A percentile compares a stretch with the other conserved stretches of the same genome.
These are phyloP conservation scores for Penicillium longicatenatum DNA, from an alignment of 495 filamentous ascomycete species.

Conservation along the genomic window DNA sequence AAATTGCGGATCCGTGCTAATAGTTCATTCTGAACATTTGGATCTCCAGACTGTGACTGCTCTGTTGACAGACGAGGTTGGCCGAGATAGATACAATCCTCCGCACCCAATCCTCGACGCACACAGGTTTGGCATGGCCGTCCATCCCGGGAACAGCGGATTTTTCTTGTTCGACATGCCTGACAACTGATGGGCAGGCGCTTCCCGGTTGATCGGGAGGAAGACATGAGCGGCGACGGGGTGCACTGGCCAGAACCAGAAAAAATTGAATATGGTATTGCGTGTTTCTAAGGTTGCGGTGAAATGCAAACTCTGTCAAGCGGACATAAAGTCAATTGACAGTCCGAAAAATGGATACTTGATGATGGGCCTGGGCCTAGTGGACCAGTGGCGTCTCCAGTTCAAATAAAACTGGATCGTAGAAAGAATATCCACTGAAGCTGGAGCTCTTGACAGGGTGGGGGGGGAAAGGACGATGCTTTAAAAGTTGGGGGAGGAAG, in stretches of 20 bases:
- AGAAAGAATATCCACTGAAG: slow-evolving; percentile 8
- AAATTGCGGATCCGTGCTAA: slow-evolving; percentile 41
- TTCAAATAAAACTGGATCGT: slow-evolving; percentile 5
- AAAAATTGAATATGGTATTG: background rate
- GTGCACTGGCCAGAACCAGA: background rate
- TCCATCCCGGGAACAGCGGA: slow-evolving; percentile 44
- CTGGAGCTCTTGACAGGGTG: background rate
- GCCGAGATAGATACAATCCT: slow-evolving; percentile 46
- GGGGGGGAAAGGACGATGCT: slow-evolving; percentile 5
- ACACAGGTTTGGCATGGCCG: slow-evolving; percentile 46
- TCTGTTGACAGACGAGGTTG: slow-evolving; percentile 42
- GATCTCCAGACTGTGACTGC: slow-evolving; percentile 27
- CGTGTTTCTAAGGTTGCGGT: background rate
- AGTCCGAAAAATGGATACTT: slow-evolving; percentile 3
- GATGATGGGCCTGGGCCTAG: slow-evolving; percentile 6
- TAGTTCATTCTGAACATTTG: slow-evolving; percentile 36
- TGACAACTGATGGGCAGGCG: slow-evolving; percentile 47
- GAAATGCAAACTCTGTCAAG: slow-evolving; percentile 3
- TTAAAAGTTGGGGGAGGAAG: slow-evolving; percentile 7
- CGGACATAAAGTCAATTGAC: slow-evolving; percentile 7
- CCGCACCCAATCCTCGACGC: slow-evolving; percentile 40
- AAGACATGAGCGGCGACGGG: slow-evolving; percentile 18
- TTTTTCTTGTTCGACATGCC: slow-evolving; percentile 44
- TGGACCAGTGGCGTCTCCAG: slow-evolving; percentile 16
- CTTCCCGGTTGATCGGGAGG: slow-evolving; percentile 36